phyloP scores from a whole-genome alignment of 139 green algal genomes.

The Closterium sp. region DNA sequence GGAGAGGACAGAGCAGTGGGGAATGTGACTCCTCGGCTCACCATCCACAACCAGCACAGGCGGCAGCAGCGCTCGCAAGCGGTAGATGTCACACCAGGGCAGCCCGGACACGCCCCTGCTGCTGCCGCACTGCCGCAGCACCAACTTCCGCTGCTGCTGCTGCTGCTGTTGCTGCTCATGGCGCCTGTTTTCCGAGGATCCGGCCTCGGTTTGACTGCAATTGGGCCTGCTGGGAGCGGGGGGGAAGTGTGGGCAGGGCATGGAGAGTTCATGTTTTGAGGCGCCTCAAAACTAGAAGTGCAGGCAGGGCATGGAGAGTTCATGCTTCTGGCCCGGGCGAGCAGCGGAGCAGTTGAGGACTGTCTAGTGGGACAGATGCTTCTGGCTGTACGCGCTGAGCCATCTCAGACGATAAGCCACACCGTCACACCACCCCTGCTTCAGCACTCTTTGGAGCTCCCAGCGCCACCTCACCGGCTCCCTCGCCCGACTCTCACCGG shows the following conservation, averaged over 20 bases:
- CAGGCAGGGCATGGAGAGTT: too few species aligned
- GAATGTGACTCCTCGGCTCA: not conserved
- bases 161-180: not conserved
- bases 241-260: too few species aligned
- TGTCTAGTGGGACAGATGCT: not conserved
- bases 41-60: not conserved
- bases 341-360: not conserved
- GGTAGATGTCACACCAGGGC: not conserved
- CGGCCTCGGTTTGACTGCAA: not conserved
- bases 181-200: not conserved
- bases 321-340: too few species aligned
- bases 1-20: not conserved
- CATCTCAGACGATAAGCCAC: too few species aligned
- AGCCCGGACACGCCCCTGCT: not conserved
- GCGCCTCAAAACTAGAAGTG: too few species aligned
- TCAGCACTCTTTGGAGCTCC: not conserved
- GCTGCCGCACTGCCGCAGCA: not conserved
- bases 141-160: too few species aligned
- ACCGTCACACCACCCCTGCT: not conserved
- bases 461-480: not conserved
- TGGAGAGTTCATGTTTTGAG: too few species aligned
- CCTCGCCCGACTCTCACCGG: not conserved
- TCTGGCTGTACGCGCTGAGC: not conserved
- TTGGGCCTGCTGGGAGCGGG: not conserved
- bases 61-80: not conserved